Evolutionary conservation across 2,329 filamentous ascomycete genomes (phyloP), one percentile per base, ranked within the genome.

Genomic region (Septoria linicola): DNA sequence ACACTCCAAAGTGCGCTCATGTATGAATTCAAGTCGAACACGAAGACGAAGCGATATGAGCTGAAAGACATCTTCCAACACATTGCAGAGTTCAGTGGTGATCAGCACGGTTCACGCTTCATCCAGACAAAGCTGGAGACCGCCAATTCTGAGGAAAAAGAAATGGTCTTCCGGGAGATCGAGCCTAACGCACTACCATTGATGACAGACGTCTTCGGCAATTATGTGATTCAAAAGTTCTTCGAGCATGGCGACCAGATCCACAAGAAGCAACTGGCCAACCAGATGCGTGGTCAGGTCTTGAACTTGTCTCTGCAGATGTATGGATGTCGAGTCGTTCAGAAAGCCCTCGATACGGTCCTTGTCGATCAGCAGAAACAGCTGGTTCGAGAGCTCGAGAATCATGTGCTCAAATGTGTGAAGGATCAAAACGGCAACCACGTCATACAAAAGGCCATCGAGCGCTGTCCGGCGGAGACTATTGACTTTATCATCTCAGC

Each of bases 171-270:
- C 74, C 77, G 80, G 0, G 93, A 97, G 69, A 89, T 99, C 39
- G 81, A 88, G 61, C 81, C 84, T 1, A 93, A 99, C 60, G 83
- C 87, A 1, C 71, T 95, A 23, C 89, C 92, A 65, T 75, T 99
- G 41, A 96, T 96, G 89, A 92, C 86, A 39, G 93, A 97, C 68
- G 86, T 97, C 0, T 99, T 96, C 66, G 93, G 93, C 47, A 99
- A 99, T 70, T 99, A 97, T 66, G 93, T 99, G 30, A 91, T 97
- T 32, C 93, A 99, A 66, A 97, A 96, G 69, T 85, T 97, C 67
- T 96, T 97, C 57, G 92, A 97, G 68, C 89, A 97, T 68, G 92
- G 93, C 32, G 95, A 89, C 61, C 91, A 96, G 70, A 80, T 85
- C 0, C 93, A 99, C 73, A 99, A 99, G 75, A 90, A 86, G 70